Evolutionary conservation across 768 basidiomycete species (phyloP).

Genomic region (Stropharia rugosoannulata): DNA sequence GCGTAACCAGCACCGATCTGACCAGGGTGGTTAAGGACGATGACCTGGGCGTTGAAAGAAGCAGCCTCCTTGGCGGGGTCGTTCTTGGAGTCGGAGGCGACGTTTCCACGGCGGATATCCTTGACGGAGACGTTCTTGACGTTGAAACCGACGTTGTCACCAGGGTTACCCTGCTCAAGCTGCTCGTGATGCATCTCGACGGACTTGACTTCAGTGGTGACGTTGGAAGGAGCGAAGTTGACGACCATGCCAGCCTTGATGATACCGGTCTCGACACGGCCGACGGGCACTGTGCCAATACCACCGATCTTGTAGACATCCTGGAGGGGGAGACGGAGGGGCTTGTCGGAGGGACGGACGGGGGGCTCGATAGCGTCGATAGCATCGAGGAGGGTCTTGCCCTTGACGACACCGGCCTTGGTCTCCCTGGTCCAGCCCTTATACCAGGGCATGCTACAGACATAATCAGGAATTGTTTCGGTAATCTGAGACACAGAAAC

Average conservation of each 20-base stretch:
- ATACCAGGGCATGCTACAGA: slow-evolving; percentile 93
- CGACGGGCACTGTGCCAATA: slow-evolving; percentile 99
- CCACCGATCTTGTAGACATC: slow-evolving; percentile 99
- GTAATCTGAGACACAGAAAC: not conserved
- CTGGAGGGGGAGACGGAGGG: slow-evolving; percentile 99
- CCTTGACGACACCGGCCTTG: slow-evolving; percentile 92
- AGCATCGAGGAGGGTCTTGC: slow-evolving; percentile 99
- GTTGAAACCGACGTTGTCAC: slow-evolving; percentile 99
- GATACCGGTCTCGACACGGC: slow-evolving; percentile 99
- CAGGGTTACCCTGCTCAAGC: slow-evolving; percentile 90
- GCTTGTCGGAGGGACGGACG: slow-evolving; percentile 95
- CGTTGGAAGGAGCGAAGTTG: slow-evolving; percentile 93
- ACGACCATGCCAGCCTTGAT: slow-evolving; percentile 99
- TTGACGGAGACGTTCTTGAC: slow-evolving; percentile 99
- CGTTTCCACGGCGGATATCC: slow-evolving; percentile 99
- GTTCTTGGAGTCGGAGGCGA: slow-evolving; percentile 99
- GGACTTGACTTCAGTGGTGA: slow-evolving; percentile 99
- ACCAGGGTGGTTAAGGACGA: slow-evolving; percentile 99
- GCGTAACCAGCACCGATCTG: slow-evolving; percentile 99
- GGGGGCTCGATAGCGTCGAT: slow-evolving; percentile 99
- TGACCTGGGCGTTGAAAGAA: slow-evolving; percentile 99
- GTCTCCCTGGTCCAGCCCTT: slow-evolving; percentile 99
- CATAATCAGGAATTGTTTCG: slow-evolving; percentile 16
- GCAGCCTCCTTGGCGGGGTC: slow-evolving; percentile 99
- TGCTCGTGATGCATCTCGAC: slow-evolving; percentile 99